Evolutionary conservation across 2,329 filamentous ascomycete species (phyloP).

Genomic region (Xylariaceae sp.): DNA sequence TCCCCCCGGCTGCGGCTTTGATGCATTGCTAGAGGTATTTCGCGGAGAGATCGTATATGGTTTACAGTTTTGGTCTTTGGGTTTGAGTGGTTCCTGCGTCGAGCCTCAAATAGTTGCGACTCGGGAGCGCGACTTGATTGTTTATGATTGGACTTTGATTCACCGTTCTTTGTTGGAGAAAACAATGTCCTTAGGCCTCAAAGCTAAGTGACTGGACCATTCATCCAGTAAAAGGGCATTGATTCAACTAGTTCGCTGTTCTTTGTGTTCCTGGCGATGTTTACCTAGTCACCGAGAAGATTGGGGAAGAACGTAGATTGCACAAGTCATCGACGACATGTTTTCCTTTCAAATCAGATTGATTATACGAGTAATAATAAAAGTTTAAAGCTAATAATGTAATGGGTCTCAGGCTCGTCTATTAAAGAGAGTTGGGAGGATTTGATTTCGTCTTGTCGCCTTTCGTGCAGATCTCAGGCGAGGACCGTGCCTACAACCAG

Average conservation of each 20-base stretch:
- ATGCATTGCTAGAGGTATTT: background rate
- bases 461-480: background rate
- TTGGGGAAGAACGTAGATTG: background rate
- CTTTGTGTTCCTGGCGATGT: conserved; percentile 7
- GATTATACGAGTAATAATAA: background rate
- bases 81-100: background rate
- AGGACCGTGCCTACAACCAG: conserved; percentile 13
- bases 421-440: conserved; percentile 8
- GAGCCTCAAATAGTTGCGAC: background rate
- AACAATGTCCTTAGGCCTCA: conserved; percentile 3
- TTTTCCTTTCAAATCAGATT: background rate
- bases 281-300: background rate
- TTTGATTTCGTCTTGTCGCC: conserved; percentile 7
- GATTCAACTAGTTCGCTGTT: background rate
- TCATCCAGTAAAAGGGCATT: background rate
- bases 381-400: background rate
- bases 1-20: background rate
- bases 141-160: background rate
- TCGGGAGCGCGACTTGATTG: conserved; percentile 4
- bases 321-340: background rate
- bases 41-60: background rate
- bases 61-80: background rate
- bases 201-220: background rate
- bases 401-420: background rate
- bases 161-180: conserved; percentile 6